Base-by-base conservation (phyloP, 768 basidiomycete genomes). In the Kwoniella europaea region DNA sequence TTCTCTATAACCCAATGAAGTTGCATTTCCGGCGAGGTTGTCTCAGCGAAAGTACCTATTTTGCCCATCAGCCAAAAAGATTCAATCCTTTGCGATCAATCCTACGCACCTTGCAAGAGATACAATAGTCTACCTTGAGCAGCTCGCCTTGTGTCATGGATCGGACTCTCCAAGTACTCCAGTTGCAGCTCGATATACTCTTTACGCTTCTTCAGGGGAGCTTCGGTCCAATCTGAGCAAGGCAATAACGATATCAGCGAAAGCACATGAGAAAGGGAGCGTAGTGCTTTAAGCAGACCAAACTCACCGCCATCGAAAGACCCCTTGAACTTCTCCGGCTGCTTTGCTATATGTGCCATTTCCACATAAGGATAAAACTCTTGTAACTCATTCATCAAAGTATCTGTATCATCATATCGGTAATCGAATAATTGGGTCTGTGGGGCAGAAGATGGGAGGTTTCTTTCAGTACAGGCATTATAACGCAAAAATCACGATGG, bases 341-440 rank as follows among this genome's bases (percentile, higher is more conserved):
- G 93, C 86, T 93, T 92, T 2, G 89, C 89, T 22, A 94, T 90
- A 81, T 94, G 92, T 0, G 91, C 89, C 88, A 94, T 92, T 86
- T 98, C 96, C 71, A 93, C 90, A 84, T 97, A 99, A 22, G 93
- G 93, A 84, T 96, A 98, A 85, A 98, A 98, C 84, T 99, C 97
- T 69, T 98, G 92, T 50, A 99, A 90, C 82, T 99, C 97, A 77
- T 92, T 91, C 88, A 96, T 90, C 20, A 98, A 90, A 4, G 92
- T 94, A 84, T 97, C 93, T 79, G 96, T 94, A 82, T 98, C 95
- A 75, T 96, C 92, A 82, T 98, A 98, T 71, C 91, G 89, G 84
- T 91, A 97, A 86, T 94, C 93, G 83, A 92, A 97, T 20, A 61
- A 57, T 46, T 82, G 78, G 29, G 72, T 74, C 60, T 77, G 68